A percentile compares a stretch with the other conserved stretches of the same genome.
Evolutionary conservation across 164 flowering plant genomes (phyloP).

Genomic region (Echeveria elegans): DNA sequence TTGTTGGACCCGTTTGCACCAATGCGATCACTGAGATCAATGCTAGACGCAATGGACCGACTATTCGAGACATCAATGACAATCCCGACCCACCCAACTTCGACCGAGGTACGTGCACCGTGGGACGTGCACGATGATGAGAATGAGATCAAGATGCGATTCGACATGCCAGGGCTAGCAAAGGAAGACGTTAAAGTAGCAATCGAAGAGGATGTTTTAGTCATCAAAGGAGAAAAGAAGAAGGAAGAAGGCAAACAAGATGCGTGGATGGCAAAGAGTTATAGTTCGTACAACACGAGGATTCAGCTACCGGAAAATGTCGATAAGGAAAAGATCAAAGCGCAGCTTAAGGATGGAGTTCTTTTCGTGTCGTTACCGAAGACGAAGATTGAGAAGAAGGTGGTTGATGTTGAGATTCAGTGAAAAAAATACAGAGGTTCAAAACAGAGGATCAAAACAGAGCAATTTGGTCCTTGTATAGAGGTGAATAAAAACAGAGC

Average conservation of each 20-base stretch:
- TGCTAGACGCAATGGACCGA: conserved; percentile 73
- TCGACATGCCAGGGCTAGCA: conserved; percentile 70
- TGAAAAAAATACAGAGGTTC: conserved; percentile 15
- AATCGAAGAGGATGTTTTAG: conserved; percentile 53
- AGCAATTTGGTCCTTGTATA: not conserved
- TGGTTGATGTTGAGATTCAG: conserved; percentile 37
- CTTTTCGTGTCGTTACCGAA: conserved; percentile 28
- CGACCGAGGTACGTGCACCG: conserved; percentile 36
- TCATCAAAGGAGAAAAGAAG: conserved; percentile 57
- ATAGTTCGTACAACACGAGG: conserved; percentile 40
- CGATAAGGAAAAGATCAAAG: conserved; percentile 61
- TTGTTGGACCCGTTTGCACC: conserved; percentile 56
- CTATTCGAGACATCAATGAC: conserved; percentile 49
- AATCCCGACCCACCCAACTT: conserved; percentile 18
- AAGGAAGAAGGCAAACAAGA: conserved; percentile 24
- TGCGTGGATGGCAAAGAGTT: conserved; percentile 30
- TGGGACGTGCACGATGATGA: conserved; percentile 80
- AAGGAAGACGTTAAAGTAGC: conserved; percentile 64
- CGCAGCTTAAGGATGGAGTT: conserved; percentile 71
- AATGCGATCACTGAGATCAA: conserved; percentile 65
- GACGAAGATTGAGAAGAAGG: not conserved
- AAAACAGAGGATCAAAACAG: not conserved
- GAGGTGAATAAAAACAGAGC: conserved; percentile 1
- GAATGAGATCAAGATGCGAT: conserved; percentile 55
- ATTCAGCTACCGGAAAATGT: conserved; percentile 57